Conservation (phyloP, 805 yeast genomes). For the Pichia sporocuriosa region DNA sequence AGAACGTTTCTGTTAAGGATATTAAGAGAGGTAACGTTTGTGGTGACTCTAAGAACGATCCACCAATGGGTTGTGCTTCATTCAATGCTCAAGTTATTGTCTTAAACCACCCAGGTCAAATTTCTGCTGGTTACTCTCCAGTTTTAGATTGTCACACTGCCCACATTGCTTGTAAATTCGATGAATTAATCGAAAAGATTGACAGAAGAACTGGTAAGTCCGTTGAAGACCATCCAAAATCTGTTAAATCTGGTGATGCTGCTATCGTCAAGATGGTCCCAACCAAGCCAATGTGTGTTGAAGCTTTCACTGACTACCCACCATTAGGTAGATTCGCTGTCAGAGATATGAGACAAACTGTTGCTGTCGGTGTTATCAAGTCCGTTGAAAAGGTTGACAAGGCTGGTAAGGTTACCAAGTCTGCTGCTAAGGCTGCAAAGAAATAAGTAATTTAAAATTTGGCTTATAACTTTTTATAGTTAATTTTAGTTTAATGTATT, state of each 20-base stretch:
- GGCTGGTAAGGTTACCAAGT: slow-evolving; percentile 95
- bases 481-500: neutral
- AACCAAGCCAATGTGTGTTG: slow-evolving; percentile 90
- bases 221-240: slow-evolving; percentile 84
- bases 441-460: slow-evolving; percentile 39
- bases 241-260: slow-evolving; percentile 94
- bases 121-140: slow-evolving; percentile 87
- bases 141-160: slow-evolving; percentile 91
- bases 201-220: slow-evolving; percentile 93
- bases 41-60: slow-evolving; percentile 87
- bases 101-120: slow-evolving; percentile 90
- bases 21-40: slow-evolving; percentile 90
- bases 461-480: neutral
- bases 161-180: slow-evolving; percentile 87
- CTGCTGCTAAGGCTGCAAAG: slow-evolving; percentile 80
- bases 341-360: slow-evolving; percentile 99
- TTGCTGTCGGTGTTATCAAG: slow-evolving; percentile 99
- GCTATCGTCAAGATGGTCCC: slow-evolving; percentile 88
- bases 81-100: slow-evolving; percentile 74
- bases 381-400: slow-evolving; percentile 77
- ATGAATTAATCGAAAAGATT: slow-evolving; percentile 74
- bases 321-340: slow-evolving; percentile 97
- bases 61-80: slow-evolving; percentile 72
- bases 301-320: slow-evolving; percentile 90
- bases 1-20: slow-evolving; percentile 84